A percentile compares a stretch with the other conserved stretches of the same genome.
Conservation (phyloP, 1,284 basidiomycete genomes). For the Rhizoctonia solani region DNA sequence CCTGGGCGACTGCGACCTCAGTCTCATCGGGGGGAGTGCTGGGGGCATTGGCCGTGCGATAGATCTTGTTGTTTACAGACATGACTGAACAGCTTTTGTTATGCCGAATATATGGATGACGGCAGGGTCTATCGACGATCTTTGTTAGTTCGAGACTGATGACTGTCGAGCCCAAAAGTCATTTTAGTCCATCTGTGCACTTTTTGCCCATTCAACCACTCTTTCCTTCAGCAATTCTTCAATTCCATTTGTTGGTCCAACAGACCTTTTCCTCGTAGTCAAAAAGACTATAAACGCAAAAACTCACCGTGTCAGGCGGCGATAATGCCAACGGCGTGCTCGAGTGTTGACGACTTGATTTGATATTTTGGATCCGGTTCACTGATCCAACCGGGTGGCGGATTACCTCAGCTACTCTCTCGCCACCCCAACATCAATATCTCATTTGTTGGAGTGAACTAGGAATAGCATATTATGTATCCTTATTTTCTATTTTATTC, state of each 20-base stretch:
- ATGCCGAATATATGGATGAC: not conserved
- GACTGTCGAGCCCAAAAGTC: no score
- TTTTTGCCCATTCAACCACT: constrained; percentile 10
- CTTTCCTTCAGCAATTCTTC: not conserved
- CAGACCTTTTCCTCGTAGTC: no score
- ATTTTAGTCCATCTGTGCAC: constrained; percentile 10
- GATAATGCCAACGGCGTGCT: constrained; percentile 15
- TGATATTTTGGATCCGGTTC: constrained; percentile 6
- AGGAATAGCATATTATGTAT: not conserved
- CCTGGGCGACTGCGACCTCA: constrained; percentile 93
- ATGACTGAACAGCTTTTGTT: constrained; percentile 19
- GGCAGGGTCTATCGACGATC: not conserved
- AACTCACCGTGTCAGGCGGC: constrained; percentile 30
- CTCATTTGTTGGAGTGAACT: not conserved
- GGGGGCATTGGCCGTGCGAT: constrained; percentile 95
- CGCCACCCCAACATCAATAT: not conserved
- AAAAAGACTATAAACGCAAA: not conserved
- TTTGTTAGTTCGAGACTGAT: constrained; percentile 1
- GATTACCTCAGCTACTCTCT: constrained; percentile 8
- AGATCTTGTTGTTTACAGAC: constrained; percentile 70
- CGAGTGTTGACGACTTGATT: constrained; percentile 19
- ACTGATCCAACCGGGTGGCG: not conserved
- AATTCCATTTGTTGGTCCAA: not conserved
- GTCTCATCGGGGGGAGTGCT: constrained; percentile 87
- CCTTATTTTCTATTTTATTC: no score